Base-by-base conservation (phyloP, 208 protist genomes). In the Trypanosoma grayi region DNA sequence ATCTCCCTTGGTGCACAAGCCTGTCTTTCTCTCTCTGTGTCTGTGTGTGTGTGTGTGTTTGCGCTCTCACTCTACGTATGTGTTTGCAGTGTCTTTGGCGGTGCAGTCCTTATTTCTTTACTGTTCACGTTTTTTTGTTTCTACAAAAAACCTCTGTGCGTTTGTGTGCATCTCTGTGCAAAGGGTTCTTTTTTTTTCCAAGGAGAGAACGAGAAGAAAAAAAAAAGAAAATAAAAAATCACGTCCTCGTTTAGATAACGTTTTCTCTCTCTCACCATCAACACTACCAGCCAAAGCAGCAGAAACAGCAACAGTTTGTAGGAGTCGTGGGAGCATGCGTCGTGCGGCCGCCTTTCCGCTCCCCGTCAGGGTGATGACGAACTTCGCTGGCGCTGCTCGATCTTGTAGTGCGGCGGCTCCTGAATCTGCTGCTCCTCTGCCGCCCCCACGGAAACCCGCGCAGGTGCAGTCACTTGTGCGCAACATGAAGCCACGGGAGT, bases 401-500 rank as follows among this genome's bases (percentile, higher is more conserved):
- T 71, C 60, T 56, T 81, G 73, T 73, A 80, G 78, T 62, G 75
- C 80, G 14, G 79, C 80, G 20, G 83, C 77, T 7, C 74, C 79
- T 3, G 83, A 76, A 14, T 60, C 73, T 0, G 54, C 71, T 2
- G 63, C 66, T 4, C 63, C 76, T 5, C 43, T 74, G 0, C 24
- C 72, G 13, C 30, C 79, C 2, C 27, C 70, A 2, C 59, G 66
- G 20, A 34, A 54, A 4, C 52, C 70, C 16, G 2, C 68, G 0
- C 39, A 46, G 25, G 37, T 60, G 1, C 79, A 83, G 59, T 83
- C 81, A 25, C 72, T 79, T 36, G 79, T 94, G 24, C 87, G 86
- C 50, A 79, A 95, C 70, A 93, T 97, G 92, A 87, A 83, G 47
- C 97, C 95, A 24, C 77, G 75, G 9, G 88, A 99, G 60, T 81